A percentile compares a stretch with the other conserved stretches of the same genome.
Conservation (phyloP, 371 early-diverging fungal species). For the Funneliformis caledonium region DNA sequence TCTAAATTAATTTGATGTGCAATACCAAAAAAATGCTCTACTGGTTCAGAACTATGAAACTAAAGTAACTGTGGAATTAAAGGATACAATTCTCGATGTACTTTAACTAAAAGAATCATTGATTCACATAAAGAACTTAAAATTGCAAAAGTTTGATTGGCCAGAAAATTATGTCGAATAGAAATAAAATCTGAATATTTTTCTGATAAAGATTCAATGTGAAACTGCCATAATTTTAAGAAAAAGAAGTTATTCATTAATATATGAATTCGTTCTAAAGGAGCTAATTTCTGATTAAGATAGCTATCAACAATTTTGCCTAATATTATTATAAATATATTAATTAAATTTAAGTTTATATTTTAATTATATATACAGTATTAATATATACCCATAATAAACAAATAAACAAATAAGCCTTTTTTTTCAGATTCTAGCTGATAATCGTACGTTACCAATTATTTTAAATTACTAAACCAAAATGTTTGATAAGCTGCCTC, state of each 20-base stretch:
- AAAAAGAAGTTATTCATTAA: background rate
- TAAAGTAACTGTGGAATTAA: background rate
- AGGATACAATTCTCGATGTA: background rate
- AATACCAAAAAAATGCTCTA: slow-evolving; percentile 14
- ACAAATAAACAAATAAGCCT: background rate
- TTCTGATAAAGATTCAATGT: background rate
- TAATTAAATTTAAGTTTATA: no score
- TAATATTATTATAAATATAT: background rate
- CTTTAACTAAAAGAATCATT: slow-evolving; percentile 9
- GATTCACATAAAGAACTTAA: slow-evolving; percentile 6
- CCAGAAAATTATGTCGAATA: background rate
- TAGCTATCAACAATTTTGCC: background rate
- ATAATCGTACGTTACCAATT: background rate
- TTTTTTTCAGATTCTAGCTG: background rate
- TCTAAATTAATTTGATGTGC: background rate
- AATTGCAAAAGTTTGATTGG: background rate
- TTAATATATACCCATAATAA: background rate
- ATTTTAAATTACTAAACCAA: background rate
- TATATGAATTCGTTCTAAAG: background rate
- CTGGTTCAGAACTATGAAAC: slow-evolving; percentile 2
- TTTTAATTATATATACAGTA: no score
- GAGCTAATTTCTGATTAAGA: background rate
- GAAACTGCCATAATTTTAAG: background rate
- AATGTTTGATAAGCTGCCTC: background rate
- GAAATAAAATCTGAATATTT: background rate